Conservation (phyloP, 352 stramenopile genomes). For the Pythium phragmiticola region DNA sequence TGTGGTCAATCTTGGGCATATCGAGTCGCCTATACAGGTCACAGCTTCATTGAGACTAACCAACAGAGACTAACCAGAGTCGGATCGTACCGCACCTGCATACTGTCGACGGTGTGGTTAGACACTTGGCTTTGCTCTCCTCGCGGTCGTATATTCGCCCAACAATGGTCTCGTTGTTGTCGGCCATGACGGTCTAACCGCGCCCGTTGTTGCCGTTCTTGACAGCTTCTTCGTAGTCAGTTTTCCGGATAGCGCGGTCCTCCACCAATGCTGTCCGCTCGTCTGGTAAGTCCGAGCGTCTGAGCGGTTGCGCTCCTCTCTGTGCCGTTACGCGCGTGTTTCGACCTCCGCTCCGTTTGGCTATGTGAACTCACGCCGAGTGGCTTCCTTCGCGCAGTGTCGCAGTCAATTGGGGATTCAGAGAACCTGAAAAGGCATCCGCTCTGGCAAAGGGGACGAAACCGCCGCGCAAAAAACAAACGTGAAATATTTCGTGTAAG, state of each 20-base stretch:
- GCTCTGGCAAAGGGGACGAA: slow-evolving; percentile 10
- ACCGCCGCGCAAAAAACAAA: slow-evolving; percentile 6
- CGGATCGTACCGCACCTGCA: slow-evolving; percentile 5
- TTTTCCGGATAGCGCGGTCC: not conserved
- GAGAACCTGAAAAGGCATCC: slow-evolving; percentile 18
- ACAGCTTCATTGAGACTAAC: not conserved
- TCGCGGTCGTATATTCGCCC: slow-evolving; percentile 2
- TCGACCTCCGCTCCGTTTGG: not conserved
- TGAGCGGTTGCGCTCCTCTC: slow-evolving; percentile 1
- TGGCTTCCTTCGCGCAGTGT: slow-evolving; percentile 12
- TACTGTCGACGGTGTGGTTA: slow-evolving; percentile 3
- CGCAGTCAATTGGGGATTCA: slow-evolving; percentile 11
- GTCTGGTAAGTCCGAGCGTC: not conserved
- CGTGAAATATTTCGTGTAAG: slow-evolving; percentile 19
- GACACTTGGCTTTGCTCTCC: not conserved
- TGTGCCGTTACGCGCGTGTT: slow-evolving; percentile 6
- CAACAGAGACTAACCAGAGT: not conserved
- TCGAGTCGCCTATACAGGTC: not conserved
- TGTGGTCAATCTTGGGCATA: slow-evolving; percentile 17
- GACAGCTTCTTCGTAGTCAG: not conserved
- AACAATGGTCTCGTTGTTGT: not conserved
- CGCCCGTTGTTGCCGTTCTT: not conserved
- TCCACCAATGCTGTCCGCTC: not conserved
- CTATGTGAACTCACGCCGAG: not conserved
- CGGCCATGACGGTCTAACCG: not conserved